Conservation (phyloP, 2,329 filamentous ascomycete genomes). For the Paraconiothyrium sp. region DNA sequence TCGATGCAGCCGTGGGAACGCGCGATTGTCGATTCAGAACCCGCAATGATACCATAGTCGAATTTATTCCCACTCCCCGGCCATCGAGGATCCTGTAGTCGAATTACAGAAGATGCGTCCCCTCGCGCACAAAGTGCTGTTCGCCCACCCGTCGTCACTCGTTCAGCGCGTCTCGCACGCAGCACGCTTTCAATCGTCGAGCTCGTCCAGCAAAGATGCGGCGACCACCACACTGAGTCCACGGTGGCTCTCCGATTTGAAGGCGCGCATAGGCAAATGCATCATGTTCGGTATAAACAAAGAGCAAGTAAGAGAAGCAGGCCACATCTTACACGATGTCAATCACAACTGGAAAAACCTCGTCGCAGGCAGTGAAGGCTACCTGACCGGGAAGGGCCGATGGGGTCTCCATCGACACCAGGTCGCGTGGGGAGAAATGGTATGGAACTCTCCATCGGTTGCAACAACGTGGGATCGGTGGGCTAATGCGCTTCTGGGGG, state of each 20-base stretch:
- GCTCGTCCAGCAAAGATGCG: constrained; percentile 23
- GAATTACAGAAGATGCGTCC: constrained; percentile 27
- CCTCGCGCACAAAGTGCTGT: constrained; percentile 27
- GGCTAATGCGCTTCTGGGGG: constrained; percentile 38
- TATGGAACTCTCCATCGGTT: constrained; percentile 50
- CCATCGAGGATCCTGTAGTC: neutral
- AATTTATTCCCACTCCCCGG: neutral
- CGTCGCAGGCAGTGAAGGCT: constrained; percentile 78
- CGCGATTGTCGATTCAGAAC: neutral
- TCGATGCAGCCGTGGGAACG: neutral
- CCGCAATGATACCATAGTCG: neutral
- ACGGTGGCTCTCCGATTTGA: constrained; percentile 76
- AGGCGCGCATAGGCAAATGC: constrained; percentile 75
- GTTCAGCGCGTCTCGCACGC: constrained; percentile 18
- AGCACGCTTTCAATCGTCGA: constrained; percentile 24
- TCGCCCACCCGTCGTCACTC: constrained; percentile 15
- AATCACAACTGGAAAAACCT: constrained; percentile 75
- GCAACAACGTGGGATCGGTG: constrained; percentile 19
- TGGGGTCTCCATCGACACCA: constrained; percentile 71
- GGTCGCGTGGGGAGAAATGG: constrained; percentile 89
- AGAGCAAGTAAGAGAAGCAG: constrained; percentile 67
- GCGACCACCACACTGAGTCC: constrained; percentile 54
- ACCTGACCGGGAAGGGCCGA: constrained; percentile 69
- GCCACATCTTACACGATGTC: constrained; percentile 67
- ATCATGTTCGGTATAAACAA: constrained; percentile 75